Conservation (phyloP, 169 alveolate species). For the Cardiosporidium cionae region DNA sequence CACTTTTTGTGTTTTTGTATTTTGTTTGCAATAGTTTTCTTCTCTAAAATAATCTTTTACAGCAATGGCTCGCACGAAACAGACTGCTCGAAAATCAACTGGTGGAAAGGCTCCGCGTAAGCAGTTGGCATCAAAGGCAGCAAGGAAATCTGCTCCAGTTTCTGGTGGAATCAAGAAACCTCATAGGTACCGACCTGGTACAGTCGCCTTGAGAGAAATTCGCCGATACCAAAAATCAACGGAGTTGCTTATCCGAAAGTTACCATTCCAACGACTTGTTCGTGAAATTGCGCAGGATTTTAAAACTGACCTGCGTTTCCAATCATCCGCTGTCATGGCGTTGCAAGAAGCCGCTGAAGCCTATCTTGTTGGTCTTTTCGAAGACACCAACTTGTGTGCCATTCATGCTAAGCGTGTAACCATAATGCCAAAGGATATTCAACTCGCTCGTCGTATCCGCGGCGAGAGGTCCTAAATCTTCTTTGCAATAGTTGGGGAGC, state of each 20-base stretch:
- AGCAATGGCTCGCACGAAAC: constrained; percentile 93
- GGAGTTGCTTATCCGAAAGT: constrained; percentile 83
- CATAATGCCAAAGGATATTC: constrained; percentile 99
- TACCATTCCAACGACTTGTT: constrained; percentile 89
- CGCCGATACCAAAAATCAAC: constrained; percentile 88
- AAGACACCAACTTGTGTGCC: constrained; percentile 99
- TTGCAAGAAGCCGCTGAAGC: constrained; percentile 99
- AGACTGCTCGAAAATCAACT: constrained; percentile 95
- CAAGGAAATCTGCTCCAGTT: constrained; percentile 95
- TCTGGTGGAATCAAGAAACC: constrained; percentile 95
- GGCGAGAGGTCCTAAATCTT: constrained; percentile 84
- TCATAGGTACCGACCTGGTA: constrained; percentile 95
- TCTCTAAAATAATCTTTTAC: too few species aligned
- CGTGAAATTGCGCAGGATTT: constrained; percentile 88
- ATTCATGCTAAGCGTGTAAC: constrained; percentile 99
- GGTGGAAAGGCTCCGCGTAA: constrained; percentile 98
- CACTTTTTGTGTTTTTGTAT: too few species aligned
- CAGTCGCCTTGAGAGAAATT: constrained; percentile 85
- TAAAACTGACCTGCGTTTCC: constrained; percentile 97
- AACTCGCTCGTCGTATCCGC: constrained; percentile 96
- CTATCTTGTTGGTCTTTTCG: constrained; percentile 94
- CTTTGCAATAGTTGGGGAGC: not conserved
- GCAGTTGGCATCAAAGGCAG: constrained; percentile 95
- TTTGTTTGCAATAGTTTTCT: too few species aligned
- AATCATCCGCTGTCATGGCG: constrained; percentile 96